A percentile compares a stretch with the other conserved stretches of the same genome.
These are phyloP conservation scores for Marasmius sp. DNA, from an alignment of 1,284 basidiomycete species.

Conservation along the genomic window DNA sequence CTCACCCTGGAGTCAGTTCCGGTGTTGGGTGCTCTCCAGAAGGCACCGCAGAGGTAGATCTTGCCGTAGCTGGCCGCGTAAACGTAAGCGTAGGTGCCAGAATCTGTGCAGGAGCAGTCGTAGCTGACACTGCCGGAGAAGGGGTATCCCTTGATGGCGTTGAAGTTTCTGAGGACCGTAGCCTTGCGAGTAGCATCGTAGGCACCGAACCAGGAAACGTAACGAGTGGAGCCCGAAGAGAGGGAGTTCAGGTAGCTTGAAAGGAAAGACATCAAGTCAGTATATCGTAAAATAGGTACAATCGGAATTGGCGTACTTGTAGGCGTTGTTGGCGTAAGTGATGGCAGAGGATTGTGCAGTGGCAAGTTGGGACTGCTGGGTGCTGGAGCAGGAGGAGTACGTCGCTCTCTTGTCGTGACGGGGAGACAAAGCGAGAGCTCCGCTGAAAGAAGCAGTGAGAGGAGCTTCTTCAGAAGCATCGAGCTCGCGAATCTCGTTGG, in stretches of 20 bases:
- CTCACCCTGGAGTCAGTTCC: conserved; percentile 49
- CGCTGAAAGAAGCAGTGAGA: conserved; percentile 36
- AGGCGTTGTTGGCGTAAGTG: conserved; percentile 37
- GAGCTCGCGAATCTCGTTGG: conserved; percentile 18
- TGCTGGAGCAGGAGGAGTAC: conserved; percentile 40
- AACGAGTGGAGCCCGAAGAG: conserved; percentile 38
- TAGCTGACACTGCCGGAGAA: conserved; percentile 34
- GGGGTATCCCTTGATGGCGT: conserved; percentile 30
- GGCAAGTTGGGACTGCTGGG: conserved; percentile 32
- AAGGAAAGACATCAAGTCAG: background rate
- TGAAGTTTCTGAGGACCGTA: conserved; percentile 40
- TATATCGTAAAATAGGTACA: background rate
- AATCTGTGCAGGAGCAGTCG: conserved; percentile 45
- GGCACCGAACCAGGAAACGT: conserved; percentile 50
- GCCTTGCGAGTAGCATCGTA: conserved; percentile 38
- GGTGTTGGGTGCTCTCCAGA: conserved; percentile 44
- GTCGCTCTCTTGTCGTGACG: conserved; percentile 32
- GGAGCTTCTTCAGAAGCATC: conserved; percentile 18
- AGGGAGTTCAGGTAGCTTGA: conserved; percentile 31
- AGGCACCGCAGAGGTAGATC: conserved; percentile 47
- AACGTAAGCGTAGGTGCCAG: conserved; percentile 44
- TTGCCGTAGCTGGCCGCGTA: conserved; percentile 40
- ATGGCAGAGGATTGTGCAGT: conserved; percentile 39
- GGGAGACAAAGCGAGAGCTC: conserved; percentile 34
- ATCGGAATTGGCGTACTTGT: conserved; percentile 18